Percentiles rank a stretch among this genome's conserved stretches.
Evolutionary conservation across 768 basidiomycete species (phyloP).

Genomic region (Kwoniella heveanensis): DNA sequence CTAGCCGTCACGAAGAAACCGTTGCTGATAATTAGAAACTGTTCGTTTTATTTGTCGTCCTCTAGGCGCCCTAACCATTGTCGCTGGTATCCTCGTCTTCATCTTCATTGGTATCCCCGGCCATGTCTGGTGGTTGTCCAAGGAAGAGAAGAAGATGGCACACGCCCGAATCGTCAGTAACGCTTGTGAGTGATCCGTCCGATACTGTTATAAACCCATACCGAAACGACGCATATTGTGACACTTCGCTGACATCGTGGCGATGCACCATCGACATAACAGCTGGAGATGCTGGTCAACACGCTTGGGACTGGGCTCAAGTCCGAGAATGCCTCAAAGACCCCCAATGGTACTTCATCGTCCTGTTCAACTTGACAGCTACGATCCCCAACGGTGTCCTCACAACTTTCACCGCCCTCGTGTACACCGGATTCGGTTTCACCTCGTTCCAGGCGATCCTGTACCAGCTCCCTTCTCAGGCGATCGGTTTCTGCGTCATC

Average conservation of each 20-base stretch:
- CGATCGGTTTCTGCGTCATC: slow-evolving; percentile 28
- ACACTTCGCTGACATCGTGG: too few relatives aligned
- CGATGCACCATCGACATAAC: too few relatives aligned
- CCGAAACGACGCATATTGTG: too few relatives aligned
- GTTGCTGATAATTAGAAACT: too few relatives aligned
- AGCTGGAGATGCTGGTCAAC: slow-evolving; percentile 24
- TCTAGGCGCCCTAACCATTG: slow-evolving; percentile 18
- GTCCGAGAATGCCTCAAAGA: slow-evolving; percentile 32
- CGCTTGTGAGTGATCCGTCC: slow-evolving; percentile 21
- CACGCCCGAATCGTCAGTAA: slow-evolving; percentile 26
- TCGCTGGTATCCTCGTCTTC: slow-evolving; percentile 32
- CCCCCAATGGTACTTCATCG: slow-evolving; percentile 25
- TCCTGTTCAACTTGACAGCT: slow-evolving; percentile 27
- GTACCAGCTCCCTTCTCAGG: slow-evolving; percentile 18
- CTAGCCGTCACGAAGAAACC: too few relatives aligned
- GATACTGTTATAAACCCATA: too few relatives aligned
- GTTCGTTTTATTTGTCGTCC: background rate
- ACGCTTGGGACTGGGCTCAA: slow-evolving; percentile 37
- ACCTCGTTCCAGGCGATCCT: slow-evolving; percentile 26
- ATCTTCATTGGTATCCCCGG: slow-evolving; percentile 41
- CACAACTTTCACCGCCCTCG: slow-evolving; percentile 15
- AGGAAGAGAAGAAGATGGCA: slow-evolving; percentile 39
- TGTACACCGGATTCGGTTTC: slow-evolving; percentile 38
- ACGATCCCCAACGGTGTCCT: slow-evolving; percentile 42
- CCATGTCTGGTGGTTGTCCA: slow-evolving; percentile 40